Conservation (phyloP, 2,329 filamentous ascomycete species). For the Thelonectria rubi region DNA sequence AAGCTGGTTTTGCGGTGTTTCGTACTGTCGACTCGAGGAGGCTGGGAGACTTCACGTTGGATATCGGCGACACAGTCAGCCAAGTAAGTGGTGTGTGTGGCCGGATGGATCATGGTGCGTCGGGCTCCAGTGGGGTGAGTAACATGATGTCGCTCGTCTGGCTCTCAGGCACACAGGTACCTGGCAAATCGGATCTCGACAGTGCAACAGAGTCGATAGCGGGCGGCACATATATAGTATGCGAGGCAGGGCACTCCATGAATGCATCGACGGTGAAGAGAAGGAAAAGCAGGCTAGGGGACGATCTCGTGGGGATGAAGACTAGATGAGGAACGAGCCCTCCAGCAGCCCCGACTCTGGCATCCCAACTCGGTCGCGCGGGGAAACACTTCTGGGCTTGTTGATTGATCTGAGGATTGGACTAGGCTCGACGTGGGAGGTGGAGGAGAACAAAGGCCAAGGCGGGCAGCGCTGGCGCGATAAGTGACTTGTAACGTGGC, state of each 20-base stretch:
- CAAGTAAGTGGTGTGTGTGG: conserved; percentile 9
- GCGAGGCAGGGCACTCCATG: conserved; percentile 25
- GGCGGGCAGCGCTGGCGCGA: conserved; percentile 30
- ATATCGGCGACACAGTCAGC: conserved; percentile 20
- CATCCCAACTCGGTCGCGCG: background rate
- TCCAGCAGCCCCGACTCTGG: conserved; percentile 6
- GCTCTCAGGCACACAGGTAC: conserved; percentile 6
- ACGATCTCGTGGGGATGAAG: conserved; percentile 12
- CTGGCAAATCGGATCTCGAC: conserved; percentile 20
- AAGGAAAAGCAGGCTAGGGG: conserved; percentile 1
- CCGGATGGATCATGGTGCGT: conserved; percentile 26
- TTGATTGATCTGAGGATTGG: background rate
- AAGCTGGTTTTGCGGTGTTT: conserved; percentile 4
- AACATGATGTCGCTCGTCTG: conserved; percentile 5
- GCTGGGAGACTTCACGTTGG: background rate
- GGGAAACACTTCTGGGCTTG: background rate
- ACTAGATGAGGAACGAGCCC: conserved; percentile 7
- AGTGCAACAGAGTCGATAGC: conserved; percentile 9
- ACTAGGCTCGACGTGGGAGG: conserved; percentile 1
- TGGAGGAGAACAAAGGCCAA: conserved; percentile 5
- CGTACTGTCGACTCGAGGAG: background rate
- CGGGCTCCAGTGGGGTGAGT: conserved; percentile 17
- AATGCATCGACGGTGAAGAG: conserved; percentile 10
- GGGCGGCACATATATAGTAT: conserved; percentile 23
- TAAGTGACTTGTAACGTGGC: conserved; percentile 37